Conservation (phyloP, 768 basidiomycete genomes). For the Trametes elegans region DNA sequence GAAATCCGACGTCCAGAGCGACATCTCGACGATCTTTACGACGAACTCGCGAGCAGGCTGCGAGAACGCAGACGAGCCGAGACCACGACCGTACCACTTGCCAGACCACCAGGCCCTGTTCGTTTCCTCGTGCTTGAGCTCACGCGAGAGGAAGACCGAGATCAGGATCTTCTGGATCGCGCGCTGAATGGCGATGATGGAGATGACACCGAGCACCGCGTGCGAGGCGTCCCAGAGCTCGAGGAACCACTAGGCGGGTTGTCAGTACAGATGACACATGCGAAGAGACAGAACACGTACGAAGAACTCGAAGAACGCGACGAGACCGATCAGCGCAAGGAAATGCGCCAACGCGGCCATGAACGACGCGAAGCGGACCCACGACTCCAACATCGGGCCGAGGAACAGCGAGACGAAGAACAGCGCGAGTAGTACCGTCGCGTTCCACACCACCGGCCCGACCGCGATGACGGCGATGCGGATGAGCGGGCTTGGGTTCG, state of each 20-base stretch:
- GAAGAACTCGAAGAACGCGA: conserved; percentile 96
- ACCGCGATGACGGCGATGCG: conserved; percentile 87
- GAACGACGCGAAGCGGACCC: conserved; percentile 84
- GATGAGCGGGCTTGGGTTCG: conserved; percentile 80
- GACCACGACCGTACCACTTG: conserved; percentile 93
- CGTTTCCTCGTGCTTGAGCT: conserved; percentile 98
- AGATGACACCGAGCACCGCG: conserved; percentile 89
- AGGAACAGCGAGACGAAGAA: conserved; percentile 94
- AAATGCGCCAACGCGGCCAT: conserved; percentile 93
- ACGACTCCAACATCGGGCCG: conserved; percentile 84
- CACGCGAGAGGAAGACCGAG: conserved; percentile 89
- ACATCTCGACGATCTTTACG: conserved; percentile 98
- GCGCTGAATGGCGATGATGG: conserved; percentile 87
- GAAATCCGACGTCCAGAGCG: conserved; percentile 95
- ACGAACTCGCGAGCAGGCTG: conserved; percentile 97
- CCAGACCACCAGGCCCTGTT: conserved; percentile 99
- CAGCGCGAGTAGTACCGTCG: conserved; percentile 74
- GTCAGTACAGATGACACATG: conserved; percentile 15
- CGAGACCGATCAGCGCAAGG: conserved; percentile 72
- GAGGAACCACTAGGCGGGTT: conserved; percentile 76
- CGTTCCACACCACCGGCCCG: conserved; percentile 96
- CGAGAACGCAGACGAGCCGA: conserved; percentile 89
- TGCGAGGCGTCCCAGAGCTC: conserved; percentile 97
- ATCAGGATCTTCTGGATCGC: conserved; percentile 94
- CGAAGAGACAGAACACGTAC: conserved; percentile 46